These are phyloP conservation scores for Pythium pyrilobum DNA, from an alignment of 352 stramenopile genomes.

Conservation along the genomic window DNA sequence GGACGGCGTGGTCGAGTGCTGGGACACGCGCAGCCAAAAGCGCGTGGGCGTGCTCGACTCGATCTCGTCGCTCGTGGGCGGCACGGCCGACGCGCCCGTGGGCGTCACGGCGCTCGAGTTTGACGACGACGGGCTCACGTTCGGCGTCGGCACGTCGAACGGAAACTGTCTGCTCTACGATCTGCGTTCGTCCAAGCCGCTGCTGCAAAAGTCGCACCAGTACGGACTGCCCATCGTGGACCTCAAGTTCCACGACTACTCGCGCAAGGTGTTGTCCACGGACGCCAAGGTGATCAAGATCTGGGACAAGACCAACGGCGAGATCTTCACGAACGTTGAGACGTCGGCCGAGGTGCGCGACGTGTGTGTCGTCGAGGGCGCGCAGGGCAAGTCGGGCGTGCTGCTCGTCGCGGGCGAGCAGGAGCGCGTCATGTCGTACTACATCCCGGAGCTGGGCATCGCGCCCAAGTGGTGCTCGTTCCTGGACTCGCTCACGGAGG, in stretches of 20 bases:
- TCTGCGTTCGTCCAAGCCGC: conserved; percentile 90
- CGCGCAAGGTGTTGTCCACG: conserved; percentile 89
- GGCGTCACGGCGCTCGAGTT: conserved; percentile 95
- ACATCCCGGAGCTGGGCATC: conserved; percentile 95
- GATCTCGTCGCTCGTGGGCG: conserved; percentile 47
- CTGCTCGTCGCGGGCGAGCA: conserved; percentile 97
- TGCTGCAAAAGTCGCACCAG: conserved; percentile 97
- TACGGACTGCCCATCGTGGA: conserved; percentile 96
- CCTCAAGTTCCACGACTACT: conserved; percentile 90
- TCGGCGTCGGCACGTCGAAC: conserved; percentile 92
- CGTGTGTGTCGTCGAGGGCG: conserved; percentile 92
- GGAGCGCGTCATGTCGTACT: conserved; percentile 97
- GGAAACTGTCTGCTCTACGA: conserved; percentile 96
- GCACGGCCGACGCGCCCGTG: conserved; percentile 24
- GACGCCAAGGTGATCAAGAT: conserved; percentile 99
- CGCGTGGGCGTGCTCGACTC: conserved; percentile 62
- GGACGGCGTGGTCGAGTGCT: conserved; percentile 94
- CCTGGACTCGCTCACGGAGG: conserved; percentile 98
- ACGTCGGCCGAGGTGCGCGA: conserved; percentile 94
- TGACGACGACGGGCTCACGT: conserved; percentile 91
- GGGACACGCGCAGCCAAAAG: conserved; percentile 87
- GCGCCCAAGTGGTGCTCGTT: conserved; percentile 99
- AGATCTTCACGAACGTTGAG: conserved; percentile 97
- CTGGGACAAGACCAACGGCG: conserved; percentile 90
- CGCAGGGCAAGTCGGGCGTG: conserved; percentile 91